Base-by-base conservation (phyloP, 78 protist genomes). In the Protostelium mycophagum region DNA sequence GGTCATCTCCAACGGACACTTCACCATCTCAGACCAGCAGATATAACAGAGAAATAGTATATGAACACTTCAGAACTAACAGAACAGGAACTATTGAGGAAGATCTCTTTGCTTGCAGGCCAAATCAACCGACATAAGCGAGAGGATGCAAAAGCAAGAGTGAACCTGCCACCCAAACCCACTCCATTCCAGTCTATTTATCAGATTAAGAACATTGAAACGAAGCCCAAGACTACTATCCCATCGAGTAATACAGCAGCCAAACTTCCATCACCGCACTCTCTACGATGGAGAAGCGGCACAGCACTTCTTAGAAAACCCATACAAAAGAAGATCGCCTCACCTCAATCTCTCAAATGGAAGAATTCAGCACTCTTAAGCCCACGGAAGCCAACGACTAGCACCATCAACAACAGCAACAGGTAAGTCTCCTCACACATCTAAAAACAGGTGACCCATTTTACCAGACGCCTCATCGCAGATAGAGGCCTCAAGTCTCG, bases 41-140 rank as follows among this genome's bases (percentile, higher is more conserved):
- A n/a, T n/a, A n/a, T n/a, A n/a, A n/a, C n/a, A 51, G 73, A 51
- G 16, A 51, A 16, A 51, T 25, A 16, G 73, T 51, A 16, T 16
- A 51, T 51, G 73, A 51, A 51, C 73, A 51, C 73, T n/a, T n/a
- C n/a, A n/a, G n/a, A n/a, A 51, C 73, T 51, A 51, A 51, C 73
- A 25, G 73, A 51, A 51, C 73, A 51, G 73, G 73, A 51, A 51
- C 73, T 51, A 51, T 51, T 51, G 73, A 51, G 73, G 16, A 5
- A 51, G 73, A 51, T 51, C 73, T 5, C 73, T 51, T 16, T 51
- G 31, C 31, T 51, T 5, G 73, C 73, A 25, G 73, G 73, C 73
- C 73, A 51, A 51, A 51, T 51, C 73, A 51, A 51, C 73, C 73
- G 73, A 5, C 73, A 51, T 5, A 51, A 51, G 16, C 73, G 16